These are phyloP conservation scores for Quercus alba DNA, from an alignment of 306 rosid genomes.

Conservation along the genomic window DNA sequence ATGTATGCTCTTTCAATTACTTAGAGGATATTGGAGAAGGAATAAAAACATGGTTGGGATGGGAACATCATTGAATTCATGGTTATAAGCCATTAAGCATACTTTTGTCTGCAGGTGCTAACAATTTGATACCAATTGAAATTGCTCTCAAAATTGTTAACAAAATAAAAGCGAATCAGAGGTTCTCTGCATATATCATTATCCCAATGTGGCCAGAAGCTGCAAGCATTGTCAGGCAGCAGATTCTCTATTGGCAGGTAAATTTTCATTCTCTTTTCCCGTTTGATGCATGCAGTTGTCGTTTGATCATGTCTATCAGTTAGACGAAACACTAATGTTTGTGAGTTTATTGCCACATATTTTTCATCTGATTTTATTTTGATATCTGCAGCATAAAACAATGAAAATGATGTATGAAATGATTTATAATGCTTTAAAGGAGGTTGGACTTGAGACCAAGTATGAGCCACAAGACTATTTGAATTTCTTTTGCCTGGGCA, in stretches of 20 bases:
- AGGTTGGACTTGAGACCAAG: constrained; percentile 64
- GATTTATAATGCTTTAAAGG: constrained; percentile 63
- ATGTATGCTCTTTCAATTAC: background rate
- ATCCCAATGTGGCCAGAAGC: constrained; percentile 99
- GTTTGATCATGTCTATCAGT: background rate
- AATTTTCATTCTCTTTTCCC: background rate
- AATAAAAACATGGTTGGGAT: background rate
- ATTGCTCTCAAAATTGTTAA: constrained; percentile 70
- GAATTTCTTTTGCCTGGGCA: constrained; percentile 96
- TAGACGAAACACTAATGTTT: background rate
- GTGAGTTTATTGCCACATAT: background rate
- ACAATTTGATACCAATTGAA: constrained; percentile 86
- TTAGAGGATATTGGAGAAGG: background rate
- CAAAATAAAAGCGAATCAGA: constrained; percentile 67
- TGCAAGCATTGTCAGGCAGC: constrained; percentile 54
- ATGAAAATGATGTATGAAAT: constrained; percentile 95
- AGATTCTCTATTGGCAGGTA: constrained; percentile 93
- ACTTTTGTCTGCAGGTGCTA: constrained; percentile 48
- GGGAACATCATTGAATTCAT: background rate
- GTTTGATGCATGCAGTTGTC: background rate
- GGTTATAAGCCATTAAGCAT: background rate
- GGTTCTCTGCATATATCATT: constrained; percentile 63
- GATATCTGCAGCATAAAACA: constrained; percentile 63
- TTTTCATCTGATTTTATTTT: constrained; percentile 12
- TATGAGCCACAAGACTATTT: constrained; percentile 84